These are phyloP conservation scores for Vigna radiata DNA, from an alignment of 306 rosid genomes.

Conservation along the genomic window DNA sequence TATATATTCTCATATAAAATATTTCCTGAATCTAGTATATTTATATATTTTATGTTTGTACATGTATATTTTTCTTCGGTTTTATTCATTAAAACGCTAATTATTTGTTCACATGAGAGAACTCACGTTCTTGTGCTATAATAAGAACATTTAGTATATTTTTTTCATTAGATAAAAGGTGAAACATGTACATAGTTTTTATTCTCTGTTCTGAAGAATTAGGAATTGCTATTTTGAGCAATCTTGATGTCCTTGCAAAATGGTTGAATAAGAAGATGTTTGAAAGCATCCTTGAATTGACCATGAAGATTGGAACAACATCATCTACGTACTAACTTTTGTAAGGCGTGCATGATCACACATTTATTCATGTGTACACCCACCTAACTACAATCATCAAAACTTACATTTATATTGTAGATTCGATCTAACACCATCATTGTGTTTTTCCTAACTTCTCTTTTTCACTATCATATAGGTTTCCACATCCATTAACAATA, in stretches of 20 bases:
- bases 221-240: not conserved
- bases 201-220: too few relatives aligned
- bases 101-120: too few relatives aligned
- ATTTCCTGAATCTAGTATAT: too few relatives aligned
- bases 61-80: too few relatives aligned
- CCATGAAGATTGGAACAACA: not conserved
- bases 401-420: not conserved
- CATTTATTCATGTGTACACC: not conserved
- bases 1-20: too few relatives aligned
- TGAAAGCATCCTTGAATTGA: not conserved
- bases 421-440: not conserved
- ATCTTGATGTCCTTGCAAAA: not conserved
- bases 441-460: not conserved
- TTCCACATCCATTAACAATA: not conserved
- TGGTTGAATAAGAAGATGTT: not conserved
- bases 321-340: not conserved
- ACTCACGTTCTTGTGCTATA: too few relatives aligned
- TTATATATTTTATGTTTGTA: too few relatives aligned
- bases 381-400: slow-evolving; percentile 22
- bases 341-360: not conserved
- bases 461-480: not conserved
- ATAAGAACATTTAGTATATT: too few relatives aligned
- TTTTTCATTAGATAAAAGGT: too few relatives aligned
- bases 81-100: too few relatives aligned
- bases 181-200: too few relatives aligned